Percentiles rank a stretch among this genome's conserved stretches.
phyloP scores from a whole-genome alignment of 225 moss, liverwort and hornwort species.

The Pseudisothecium myosuroides region DNA sequence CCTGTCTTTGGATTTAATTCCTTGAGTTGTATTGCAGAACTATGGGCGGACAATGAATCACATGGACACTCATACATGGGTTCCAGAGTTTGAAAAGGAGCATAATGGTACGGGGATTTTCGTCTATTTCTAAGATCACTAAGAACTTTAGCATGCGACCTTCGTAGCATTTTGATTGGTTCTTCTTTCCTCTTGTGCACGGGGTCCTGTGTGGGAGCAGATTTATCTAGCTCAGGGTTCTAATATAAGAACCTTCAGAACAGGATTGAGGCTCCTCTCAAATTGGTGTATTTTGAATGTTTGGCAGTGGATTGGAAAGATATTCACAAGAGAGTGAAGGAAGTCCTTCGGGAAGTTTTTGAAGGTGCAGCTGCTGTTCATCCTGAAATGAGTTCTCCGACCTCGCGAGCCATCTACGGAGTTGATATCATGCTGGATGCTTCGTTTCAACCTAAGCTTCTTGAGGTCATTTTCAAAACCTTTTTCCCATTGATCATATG shows the following conservation, averaged over 20 bases:
- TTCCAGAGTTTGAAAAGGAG: constrained; percentile 90
- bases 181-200: background rate
- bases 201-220: background rate
- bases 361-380: constrained; percentile 67
- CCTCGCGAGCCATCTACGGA: constrained; percentile 86
- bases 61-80: constrained; percentile 74
- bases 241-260: background rate
- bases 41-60: constrained; percentile 78
- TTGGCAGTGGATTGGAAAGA: constrained; percentile 75
- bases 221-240: background rate
- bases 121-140: background rate
- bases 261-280: background rate
- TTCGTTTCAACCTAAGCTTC: constrained; percentile 76
- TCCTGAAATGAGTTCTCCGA: constrained; percentile 81
- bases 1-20: background rate
- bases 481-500: background rate
- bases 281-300: background rate
- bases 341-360: constrained; percentile 57
- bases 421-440: constrained; percentile 92
- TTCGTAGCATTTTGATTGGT: background rate
- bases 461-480: constrained; percentile 52
- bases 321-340: constrained; percentile 73
- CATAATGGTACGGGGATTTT: constrained; percentile 51
- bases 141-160: background rate
- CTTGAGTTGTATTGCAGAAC: constrained; percentile 48